Conservation (phyloP, 257 asterid genomes). For the Rauvolfia tetraphylla region DNA sequence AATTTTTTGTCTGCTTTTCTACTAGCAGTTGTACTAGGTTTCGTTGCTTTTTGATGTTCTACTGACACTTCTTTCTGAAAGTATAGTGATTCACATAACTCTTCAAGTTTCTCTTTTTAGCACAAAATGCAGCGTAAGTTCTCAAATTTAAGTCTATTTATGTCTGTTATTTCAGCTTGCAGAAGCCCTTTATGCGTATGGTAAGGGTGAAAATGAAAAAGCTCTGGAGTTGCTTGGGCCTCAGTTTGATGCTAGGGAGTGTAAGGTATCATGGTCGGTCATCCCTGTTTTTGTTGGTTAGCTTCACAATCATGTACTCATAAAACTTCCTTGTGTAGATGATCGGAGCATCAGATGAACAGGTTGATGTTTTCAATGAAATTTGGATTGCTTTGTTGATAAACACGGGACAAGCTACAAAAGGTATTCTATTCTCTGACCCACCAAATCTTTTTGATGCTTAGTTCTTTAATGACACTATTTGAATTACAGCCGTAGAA, state of each 20-base stretch:
- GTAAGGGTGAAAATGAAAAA: slow-evolving; percentile 57
- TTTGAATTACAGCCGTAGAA: slow-evolving; percentile 48
- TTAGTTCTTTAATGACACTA: slow-evolving; percentile 10
- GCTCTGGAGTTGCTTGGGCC: slow-evolving; percentile 61
- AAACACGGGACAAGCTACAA: slow-evolving; percentile 44
- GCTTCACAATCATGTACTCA: background rate
- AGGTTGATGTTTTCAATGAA: slow-evolving; percentile 79
- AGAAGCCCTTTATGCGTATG: slow-evolving; percentile 58
- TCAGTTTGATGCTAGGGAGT: slow-evolving; percentile 52
- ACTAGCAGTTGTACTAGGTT: background rate
- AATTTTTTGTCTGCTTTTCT: background rate
- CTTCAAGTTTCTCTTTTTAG: background rate
- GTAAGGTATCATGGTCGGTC: slow-evolving; percentile 43
- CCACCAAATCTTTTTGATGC: background rate
- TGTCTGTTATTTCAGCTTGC: slow-evolving; percentile 64
- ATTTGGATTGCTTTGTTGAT: slow-evolving; percentile 59
- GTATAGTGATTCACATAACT: background rate
- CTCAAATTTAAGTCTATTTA: background rate
- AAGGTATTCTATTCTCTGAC: slow-evolving; percentile 36
- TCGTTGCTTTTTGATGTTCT: background rate
- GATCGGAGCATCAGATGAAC: slow-evolving; percentile 97
- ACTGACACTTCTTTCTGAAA: no score
- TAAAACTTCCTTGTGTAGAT: slow-evolving; percentile 38
- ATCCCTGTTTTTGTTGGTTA: background rate
- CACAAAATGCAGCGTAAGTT: background rate